Evolutionary conservation across 768 basidiomycete species (phyloP), one percentile per base, ranked within the genome.

Genomic region (Saitozyma podzolica): DNA sequence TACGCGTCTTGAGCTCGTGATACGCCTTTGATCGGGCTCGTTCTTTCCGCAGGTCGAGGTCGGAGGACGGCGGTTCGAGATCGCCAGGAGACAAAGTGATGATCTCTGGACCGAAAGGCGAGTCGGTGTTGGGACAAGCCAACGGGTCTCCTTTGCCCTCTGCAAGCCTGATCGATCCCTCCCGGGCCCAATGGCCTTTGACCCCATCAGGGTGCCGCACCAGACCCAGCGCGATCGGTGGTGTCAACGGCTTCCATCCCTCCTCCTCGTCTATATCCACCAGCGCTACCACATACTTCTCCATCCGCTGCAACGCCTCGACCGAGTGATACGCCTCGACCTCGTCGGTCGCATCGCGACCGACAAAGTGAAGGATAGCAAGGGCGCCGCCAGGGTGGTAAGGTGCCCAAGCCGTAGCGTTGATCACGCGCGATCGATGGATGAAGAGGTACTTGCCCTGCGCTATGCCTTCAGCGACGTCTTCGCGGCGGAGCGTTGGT

Each of bases 301-400:
- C 78, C 66, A 93, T 83, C 60, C 84, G 82, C 9, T 81, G 79
- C 54, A 81, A 54, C 84, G 73, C 86, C 51, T 84, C 79, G 43
- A 85, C 83, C 8, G 83, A 82, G 76, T 99, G 96, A 81, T 90
- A 97, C 19, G 92, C 95, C 65, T 91, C 86, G 41, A 98, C 90
- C 79, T 99, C 96, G 81, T 95, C 90, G 0, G 91, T 86, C 0
- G 95, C 94, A 76, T 99, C 94, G 59, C 95, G 85, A 3, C 95
- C 96, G 48, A 97, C 87, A 72, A 93, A 97, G 80, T 99, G 96
- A 29, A 95, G 86, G 61, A 99, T 86, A 13, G 92, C 85, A 54
- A 97, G 87, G 5, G 85, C 79, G 45, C 95, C 93, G 49, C 96
- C 96, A 0, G 96, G 96, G 76, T 98, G 95, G 5, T 85, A 82